Conservation (phyloP, 305 asterid species). For the Solanum chacoense region DNA sequence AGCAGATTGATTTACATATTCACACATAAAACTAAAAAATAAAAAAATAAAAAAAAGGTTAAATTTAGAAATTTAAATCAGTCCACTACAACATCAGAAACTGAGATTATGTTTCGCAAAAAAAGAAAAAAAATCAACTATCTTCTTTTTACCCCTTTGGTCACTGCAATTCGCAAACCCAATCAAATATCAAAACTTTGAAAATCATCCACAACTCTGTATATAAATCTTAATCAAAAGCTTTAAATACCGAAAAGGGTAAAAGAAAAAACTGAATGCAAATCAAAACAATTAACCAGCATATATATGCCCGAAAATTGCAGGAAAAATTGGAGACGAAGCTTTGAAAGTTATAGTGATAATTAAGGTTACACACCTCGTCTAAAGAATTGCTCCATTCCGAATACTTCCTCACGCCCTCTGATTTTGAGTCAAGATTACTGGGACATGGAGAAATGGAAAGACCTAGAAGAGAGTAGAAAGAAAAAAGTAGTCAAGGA, state of each 20-base stretch:
- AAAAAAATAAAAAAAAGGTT: no score
- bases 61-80: neutral
- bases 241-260: no score
- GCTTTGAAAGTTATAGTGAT: neutral
- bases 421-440: no score
- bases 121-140: neutral
- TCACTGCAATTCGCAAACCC: neutral
- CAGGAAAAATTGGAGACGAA: neutral
- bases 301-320: no score
- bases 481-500: neutral
- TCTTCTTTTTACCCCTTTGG: neutral
- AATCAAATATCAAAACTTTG: neutral
- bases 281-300: neutral
- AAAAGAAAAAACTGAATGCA: neutral
- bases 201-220: neutral
- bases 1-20: neutral
- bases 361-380: neutral
- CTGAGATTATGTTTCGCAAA: no score
- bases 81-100: neutral
- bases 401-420: neutral
- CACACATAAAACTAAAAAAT: neutral
- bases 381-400: neutral
- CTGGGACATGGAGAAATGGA: neutral
- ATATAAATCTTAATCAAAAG: no score
- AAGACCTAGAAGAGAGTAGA: neutral